Conservation (phyloP, 148 eudicot species). For the Cornus suecica region DNA sequence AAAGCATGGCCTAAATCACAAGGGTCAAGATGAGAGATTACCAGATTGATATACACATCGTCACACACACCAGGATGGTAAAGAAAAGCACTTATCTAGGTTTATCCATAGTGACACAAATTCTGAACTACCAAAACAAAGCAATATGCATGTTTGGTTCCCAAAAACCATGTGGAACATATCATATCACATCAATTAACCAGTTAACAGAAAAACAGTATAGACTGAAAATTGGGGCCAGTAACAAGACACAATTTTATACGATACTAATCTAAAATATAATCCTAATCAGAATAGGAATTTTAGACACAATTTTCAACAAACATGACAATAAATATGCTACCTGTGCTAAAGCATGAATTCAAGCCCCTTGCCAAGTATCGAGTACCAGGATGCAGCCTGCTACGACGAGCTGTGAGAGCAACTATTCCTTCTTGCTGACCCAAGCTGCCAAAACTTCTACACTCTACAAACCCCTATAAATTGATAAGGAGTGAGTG, state of each 20-base stretch:
- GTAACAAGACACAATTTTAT: too few species aligned
- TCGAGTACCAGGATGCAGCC: constrained; percentile 98
- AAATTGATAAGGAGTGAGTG: constrained; percentile 31
- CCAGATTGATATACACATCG: background rate
- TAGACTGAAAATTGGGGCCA: too few species aligned
- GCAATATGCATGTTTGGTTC: too few species aligned
- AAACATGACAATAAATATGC: constrained; percentile 1
- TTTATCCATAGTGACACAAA: too few species aligned
- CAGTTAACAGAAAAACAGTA: too few species aligned
- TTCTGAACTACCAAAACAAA: too few species aligned
- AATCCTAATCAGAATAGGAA: too few species aligned
- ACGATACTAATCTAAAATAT: too few species aligned
- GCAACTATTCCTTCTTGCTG: constrained; percentile 95
- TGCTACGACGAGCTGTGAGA: constrained; percentile 94
- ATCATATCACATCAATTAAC: too few species aligned
- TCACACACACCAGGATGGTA: background rate
- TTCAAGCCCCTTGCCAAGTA: constrained; percentile 96
- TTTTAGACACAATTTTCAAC: too few species aligned
- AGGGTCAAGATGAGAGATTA: background rate
- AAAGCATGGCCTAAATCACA: background rate
- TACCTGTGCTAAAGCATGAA: constrained; percentile 93
- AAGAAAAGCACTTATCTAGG: too few species aligned
- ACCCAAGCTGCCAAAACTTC: constrained; percentile 93
- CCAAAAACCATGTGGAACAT: too few species aligned
- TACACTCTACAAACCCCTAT: constrained; percentile 93